Conservation (phyloP, 495 filamentous ascomycete genomes). For the Penicillium simplicissimum region DNA sequence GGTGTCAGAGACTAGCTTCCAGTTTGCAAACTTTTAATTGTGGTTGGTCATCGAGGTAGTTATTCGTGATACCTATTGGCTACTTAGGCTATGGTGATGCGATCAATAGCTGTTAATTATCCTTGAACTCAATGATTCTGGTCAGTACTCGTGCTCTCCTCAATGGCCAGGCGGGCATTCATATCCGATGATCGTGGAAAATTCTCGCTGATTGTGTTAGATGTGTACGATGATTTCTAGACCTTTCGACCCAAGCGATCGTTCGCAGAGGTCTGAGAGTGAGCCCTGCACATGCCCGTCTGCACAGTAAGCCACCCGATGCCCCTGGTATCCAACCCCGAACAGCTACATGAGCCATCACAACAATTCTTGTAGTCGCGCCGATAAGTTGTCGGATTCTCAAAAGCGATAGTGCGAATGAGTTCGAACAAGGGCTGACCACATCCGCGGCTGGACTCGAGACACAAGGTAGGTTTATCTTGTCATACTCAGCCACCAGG, state of each 20-base stretch:
- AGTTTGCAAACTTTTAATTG: too few species aligned
- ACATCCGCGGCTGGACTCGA: background rate
- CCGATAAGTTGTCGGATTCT: background rate
- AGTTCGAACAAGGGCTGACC: background rate
- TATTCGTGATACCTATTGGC: background rate
- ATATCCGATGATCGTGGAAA: background rate
- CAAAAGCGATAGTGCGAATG: too few species aligned
- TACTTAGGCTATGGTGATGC: background rate
- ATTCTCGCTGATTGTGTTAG: background rate
- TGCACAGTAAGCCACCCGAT: background rate
- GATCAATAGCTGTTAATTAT: background rate
- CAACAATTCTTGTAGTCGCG: background rate
- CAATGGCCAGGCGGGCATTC: background rate
- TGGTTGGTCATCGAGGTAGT: too few species aligned
- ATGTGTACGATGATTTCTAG: background rate
- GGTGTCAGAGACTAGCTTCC: too few species aligned
- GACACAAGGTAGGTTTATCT: too few species aligned
- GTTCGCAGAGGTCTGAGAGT: background rate
- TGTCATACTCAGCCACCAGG: too few species aligned
- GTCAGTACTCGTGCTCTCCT: background rate
- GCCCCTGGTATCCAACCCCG: background rate
- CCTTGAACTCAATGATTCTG: background rate
- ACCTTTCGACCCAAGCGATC: background rate
- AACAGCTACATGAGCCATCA: background rate
- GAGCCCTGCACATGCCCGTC: conserved; percentile 3